Evolutionary conservation across 1,139 yeast species (phyloP).

Genomic region (Pneumocystis canis): DNA sequence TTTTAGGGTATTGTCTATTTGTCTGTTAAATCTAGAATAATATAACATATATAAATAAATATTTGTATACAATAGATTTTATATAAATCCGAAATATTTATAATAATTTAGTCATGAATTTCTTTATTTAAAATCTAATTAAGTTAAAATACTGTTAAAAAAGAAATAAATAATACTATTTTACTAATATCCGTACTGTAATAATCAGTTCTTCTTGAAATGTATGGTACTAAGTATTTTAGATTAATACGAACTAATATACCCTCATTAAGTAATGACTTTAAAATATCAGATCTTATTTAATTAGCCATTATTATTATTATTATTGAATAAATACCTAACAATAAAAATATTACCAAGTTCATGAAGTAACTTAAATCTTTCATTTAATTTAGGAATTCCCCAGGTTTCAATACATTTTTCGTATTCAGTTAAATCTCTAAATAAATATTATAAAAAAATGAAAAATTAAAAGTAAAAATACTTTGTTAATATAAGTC

Average conservation of each 20-base stretch:
- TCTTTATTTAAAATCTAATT: background rate
- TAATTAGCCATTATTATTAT: background rate
- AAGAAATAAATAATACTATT: background rate
- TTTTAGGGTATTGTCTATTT: background rate
- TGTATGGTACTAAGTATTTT: constrained; percentile 30
- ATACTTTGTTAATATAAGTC: constrained; percentile 55
- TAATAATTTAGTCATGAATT: background rate
- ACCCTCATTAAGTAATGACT: constrained; percentile 71
- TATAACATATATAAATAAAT: background rate
- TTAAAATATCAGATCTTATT: constrained; percentile 41
- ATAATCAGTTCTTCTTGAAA: constrained; percentile 14
- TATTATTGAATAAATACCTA: constrained; percentile 5
- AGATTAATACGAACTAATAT: constrained; percentile 58
- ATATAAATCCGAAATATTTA: background rate
- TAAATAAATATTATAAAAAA: background rate
- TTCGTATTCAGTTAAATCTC: constrained; percentile 66
- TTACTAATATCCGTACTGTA: constrained; percentile 9
- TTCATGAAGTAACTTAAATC: constrained; percentile 61
- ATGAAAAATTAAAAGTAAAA: background rate
- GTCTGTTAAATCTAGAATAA: background rate
- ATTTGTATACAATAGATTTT: background rate
- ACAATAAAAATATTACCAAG: constrained; percentile 72
- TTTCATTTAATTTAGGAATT: constrained; percentile 47
- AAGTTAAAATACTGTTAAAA: background rate
- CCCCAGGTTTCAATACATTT: constrained; percentile 59